phyloP scores from a whole-genome alignment of 2,329 filamentous ascomycete genomes.

The Ilyonectria sp. region DNA sequence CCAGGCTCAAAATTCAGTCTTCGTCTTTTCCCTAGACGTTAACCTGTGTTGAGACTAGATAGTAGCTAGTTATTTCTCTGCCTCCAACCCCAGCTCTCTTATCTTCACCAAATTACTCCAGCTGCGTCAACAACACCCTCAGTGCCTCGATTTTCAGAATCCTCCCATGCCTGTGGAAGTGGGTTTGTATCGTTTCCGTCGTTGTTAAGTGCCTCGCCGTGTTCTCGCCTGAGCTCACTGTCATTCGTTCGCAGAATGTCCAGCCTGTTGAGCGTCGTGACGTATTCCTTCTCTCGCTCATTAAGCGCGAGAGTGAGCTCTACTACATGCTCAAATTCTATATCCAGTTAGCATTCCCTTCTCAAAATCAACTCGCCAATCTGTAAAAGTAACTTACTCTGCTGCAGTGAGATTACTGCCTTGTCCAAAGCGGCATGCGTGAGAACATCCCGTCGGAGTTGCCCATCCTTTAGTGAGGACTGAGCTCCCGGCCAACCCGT shows the following conservation, averaged over 20 bases:
- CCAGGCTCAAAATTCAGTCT: too few species aligned
- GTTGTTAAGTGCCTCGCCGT: background rate
- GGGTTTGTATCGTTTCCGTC: background rate
- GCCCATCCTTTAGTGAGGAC: background rate
- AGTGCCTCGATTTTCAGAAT: background rate
- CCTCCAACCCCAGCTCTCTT: background rate
- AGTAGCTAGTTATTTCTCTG: background rate
- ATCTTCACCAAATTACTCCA: background rate
- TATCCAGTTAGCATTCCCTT: background rate
- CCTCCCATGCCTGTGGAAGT: background rate
- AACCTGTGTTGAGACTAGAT: background rate
- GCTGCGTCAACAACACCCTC: background rate
- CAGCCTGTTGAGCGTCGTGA: background rate
- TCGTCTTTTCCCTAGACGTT: background rate
- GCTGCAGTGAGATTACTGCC: background rate
- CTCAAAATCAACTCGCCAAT: background rate
- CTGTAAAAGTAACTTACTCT: background rate
- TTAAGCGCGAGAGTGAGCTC: background rate
- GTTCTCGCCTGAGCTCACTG: background rate
- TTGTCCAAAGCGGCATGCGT: slow-evolving; percentile 6
- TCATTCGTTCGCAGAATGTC: background rate
- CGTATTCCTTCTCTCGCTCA: background rate
- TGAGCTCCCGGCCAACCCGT: background rate
- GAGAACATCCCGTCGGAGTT: background rate
- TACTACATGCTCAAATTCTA: background rate